phyloP scores from a whole-genome alignment of 192 early-diverging fungal genomes.

The Gonapodya prolifera region DNA sequence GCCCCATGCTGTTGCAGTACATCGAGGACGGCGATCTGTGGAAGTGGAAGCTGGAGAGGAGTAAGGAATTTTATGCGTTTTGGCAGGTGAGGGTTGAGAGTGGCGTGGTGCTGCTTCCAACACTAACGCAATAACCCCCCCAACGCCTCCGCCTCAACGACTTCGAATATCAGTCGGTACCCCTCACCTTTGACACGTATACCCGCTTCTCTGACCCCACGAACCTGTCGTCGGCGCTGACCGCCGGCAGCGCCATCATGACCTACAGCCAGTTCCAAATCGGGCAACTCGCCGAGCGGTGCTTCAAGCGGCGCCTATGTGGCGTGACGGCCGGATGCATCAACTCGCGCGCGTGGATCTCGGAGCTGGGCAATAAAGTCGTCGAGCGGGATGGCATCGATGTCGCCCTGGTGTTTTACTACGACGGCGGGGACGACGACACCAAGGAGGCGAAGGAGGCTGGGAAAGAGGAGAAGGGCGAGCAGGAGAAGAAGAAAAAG shows the following conservation, averaged over 20 bases:
- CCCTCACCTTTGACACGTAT: background rate
- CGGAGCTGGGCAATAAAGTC: background rate
- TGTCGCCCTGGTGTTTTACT: background rate
- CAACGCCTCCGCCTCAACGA: background rate
- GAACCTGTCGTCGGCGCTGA: background rate
- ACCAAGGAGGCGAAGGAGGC: background rate
- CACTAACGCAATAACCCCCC: background rate
- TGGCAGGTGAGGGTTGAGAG: background rate
- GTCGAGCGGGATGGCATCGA: background rate
- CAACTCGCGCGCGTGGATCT: background rate
- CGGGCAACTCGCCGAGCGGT: background rate
- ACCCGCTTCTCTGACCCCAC: background rate
- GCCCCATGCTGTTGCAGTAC: background rate
- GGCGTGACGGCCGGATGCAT: background rate
- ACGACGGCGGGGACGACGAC: background rate
- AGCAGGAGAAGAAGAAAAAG: background rate
- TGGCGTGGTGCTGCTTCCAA: background rate
- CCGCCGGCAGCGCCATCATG: background rate
- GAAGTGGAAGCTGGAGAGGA: background rate
- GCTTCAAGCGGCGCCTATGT: background rate
- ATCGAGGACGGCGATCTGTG: constrained; percentile 4
- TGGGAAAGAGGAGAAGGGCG: background rate
- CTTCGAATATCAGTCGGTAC: background rate
- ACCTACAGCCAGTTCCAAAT: background rate
- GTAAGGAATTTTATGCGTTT: constrained; percentile 4